Percentiles rank a stretch among this genome's conserved stretches.
phyloP scores from a whole-genome alignment of 306 rosid genomes.

The Acacia acuminata region DNA sequence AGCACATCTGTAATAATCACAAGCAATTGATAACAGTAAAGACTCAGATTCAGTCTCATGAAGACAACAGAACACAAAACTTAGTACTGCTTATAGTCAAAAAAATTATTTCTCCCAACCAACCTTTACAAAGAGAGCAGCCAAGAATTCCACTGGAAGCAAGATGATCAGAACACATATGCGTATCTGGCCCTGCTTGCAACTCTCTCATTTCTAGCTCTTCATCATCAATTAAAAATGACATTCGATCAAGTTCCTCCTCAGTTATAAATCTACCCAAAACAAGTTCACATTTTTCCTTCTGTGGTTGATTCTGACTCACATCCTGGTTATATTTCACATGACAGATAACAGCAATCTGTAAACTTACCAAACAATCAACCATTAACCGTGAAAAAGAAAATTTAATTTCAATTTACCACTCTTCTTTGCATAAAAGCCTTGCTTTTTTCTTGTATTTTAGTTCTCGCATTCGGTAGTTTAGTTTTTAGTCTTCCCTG shows the following conservation, averaged over 20 bases:
- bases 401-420: conserved; percentile 45
- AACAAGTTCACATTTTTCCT: conserved; percentile 69
- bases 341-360: conserved; percentile 49
- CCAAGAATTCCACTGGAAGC: conserved; percentile 52
- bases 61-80: conserved; percentile 19
- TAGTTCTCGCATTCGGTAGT: conserved; percentile 52
- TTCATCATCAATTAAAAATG: conserved; percentile 82
- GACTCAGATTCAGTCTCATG: conserved; percentile 21
- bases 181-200: conserved; percentile 52
- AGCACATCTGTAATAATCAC: conserved; percentile 60
- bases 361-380: conserved; percentile 24
- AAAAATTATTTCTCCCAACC: conserved; percentile 30
- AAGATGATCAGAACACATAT: conserved; percentile 61
- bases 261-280: conserved; percentile 48
- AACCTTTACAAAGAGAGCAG: conserved; percentile 87
- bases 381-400: conserved; percentile 21
- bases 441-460: conserved; percentile 62
- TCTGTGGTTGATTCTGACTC: conserved; percentile 40
- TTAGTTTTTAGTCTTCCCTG: conserved; percentile 63
- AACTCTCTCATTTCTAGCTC: conserved; percentile 81
- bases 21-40: conserved; percentile 27
- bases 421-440: conserved; percentile 43
- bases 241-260: conserved; percentile 49
- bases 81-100: conserved; percentile 4
- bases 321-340: conserved; percentile 44